Evolutionary conservation across 2,329 filamentous ascomycete genomes (phyloP).

Genomic region (Biscogniauxia mediterranea): DNA sequence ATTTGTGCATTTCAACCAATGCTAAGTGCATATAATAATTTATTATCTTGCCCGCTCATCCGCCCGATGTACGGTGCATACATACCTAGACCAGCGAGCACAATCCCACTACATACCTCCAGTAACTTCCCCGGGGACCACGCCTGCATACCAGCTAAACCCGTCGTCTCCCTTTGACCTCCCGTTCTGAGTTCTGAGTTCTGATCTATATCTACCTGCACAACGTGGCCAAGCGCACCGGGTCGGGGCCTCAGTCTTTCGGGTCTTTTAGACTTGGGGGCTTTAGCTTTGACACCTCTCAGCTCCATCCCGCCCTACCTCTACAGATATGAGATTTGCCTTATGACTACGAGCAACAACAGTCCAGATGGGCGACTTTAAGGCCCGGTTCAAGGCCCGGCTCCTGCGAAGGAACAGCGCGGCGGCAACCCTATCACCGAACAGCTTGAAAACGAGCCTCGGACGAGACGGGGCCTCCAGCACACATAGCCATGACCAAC

Average conservation of each 20-base stretch:
- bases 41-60: background rate
- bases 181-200: background rate
- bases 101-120: conserved; percentile 10
- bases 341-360: conserved; percentile 11
- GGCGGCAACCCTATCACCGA: conserved; percentile 37
- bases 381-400: conserved; percentile 46
- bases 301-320: background rate
- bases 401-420: conserved; percentile 44
- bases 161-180: conserved; percentile 7
- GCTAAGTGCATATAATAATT: conserved; percentile 1
- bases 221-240: background rate
- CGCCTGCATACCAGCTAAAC: conserved; percentile 17
- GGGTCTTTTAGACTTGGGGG: background rate
- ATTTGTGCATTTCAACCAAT: conserved; percentile 1
- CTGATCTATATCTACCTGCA: conserved; percentile 1
- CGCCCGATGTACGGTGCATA: background rate
- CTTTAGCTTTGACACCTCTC: background rate
- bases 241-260: background rate
- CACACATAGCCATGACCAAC: conserved; percentile 22
- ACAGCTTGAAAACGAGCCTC: conserved; percentile 26
- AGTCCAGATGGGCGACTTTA: conserved; percentile 44
- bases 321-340: background rate
- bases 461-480: conserved; percentile 29
- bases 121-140: conserved; percentile 3
- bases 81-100: background rate